Conservation (phyloP, 306 rosid species). For the Quercus variabilis region DNA sequence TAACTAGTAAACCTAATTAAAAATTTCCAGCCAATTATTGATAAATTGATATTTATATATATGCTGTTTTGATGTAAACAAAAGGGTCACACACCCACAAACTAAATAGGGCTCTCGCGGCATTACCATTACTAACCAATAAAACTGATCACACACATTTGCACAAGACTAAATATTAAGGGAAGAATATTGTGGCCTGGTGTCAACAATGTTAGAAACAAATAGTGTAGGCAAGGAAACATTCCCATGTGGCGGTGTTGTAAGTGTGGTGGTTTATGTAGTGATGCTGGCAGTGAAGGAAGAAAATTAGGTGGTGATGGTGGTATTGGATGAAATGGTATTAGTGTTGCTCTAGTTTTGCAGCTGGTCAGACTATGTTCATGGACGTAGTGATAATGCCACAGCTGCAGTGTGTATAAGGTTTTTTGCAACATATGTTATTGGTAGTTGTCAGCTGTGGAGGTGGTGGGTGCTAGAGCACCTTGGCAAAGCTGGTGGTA, state of each 20-base stretch:
- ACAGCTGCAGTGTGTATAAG: background rate
- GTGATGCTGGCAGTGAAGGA: too few relatives aligned
- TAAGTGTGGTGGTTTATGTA: too few relatives aligned
- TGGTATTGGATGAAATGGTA: too few relatives aligned
- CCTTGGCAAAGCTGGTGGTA: background rate
- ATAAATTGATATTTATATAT: background rate
- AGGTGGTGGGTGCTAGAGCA: background rate
- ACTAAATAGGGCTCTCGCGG: too few relatives aligned
- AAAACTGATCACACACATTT: background rate
- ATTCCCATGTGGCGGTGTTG: background rate
- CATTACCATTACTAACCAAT: too few relatives aligned
- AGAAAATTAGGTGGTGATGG: too few relatives aligned
- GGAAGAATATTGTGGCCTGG: background rate
- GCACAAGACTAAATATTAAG: background rate
- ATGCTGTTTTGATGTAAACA: background rate
- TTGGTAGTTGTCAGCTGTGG: background rate
- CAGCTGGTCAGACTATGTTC: too few relatives aligned
- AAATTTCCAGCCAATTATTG: background rate
- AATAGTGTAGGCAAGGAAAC: background rate
- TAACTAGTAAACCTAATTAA: background rate
- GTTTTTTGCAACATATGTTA: background rate
- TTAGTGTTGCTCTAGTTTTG: too few relatives aligned
- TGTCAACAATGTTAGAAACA: background rate
- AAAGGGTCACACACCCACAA: background rate
- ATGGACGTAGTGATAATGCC: background rate